phyloP scores from a whole-genome alignment of 106 monocot species.

The Acorus gramineus region DNA sequence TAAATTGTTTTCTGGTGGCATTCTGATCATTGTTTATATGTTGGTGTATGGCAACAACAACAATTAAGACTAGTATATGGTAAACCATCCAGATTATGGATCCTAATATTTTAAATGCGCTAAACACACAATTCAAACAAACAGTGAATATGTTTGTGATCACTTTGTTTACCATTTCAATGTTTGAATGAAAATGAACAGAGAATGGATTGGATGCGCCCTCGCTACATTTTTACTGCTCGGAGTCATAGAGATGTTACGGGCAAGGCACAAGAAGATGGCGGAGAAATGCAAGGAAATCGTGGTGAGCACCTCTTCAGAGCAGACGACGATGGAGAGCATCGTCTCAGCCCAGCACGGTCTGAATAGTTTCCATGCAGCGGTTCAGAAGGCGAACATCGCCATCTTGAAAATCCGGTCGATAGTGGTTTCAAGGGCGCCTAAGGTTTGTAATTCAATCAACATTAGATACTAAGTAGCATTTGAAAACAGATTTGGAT shows the following conservation, averaged over 20 bases:
- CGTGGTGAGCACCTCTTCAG: slow-evolving; percentile 36
- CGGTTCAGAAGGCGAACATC: slow-evolving; percentile 43
- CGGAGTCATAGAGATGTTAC: slow-evolving; percentile 36
- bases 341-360: slow-evolving; percentile 61
- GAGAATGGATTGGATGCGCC: slow-evolving; percentile 58
- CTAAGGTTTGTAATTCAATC: slow-evolving; percentile 38
- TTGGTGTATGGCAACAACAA: too few species aligned
- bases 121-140: too few species aligned
- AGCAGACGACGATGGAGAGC: slow-evolving; percentile 65
- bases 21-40: too few species aligned
- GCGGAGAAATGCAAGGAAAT: slow-evolving; percentile 26
- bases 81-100: too few species aligned
- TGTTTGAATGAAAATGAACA: slow-evolving; percentile 7
- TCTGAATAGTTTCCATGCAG: slow-evolving; percentile 26
- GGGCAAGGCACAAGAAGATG: slow-evolving; percentile 26
- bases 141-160: too few species aligned
- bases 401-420: slow-evolving; percentile 55
- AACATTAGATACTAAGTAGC: not conserved
- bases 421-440: slow-evolving; percentile 41
- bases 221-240: slow-evolving; percentile 25
- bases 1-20: too few species aligned
- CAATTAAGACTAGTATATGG: too few species aligned
- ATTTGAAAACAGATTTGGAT: not conserved
- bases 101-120: too few species aligned
- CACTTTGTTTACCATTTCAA: too few species aligned